Evolutionary conservation across 495 filamentous ascomycete species (phyloP).

Genomic region (Aspergillus sparsus): DNA sequence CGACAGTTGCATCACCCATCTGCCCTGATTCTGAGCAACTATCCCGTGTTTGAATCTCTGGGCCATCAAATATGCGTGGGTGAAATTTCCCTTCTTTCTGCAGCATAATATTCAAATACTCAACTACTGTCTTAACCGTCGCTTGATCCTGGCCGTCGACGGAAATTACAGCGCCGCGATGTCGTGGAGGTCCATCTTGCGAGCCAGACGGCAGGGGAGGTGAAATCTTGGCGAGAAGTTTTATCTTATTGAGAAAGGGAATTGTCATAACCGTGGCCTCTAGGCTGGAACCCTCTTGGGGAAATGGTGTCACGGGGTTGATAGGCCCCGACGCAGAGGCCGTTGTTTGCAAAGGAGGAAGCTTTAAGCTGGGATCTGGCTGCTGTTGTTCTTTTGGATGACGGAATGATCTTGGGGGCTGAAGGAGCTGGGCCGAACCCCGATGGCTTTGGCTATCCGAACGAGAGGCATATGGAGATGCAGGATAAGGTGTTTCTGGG

Average conservation of each 20-base stretch:
- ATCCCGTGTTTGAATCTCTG: constrained; percentile 42
- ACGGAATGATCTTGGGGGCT: constrained; percentile 35
- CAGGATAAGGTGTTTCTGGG: constrained; percentile 37
- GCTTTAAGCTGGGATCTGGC: constrained; percentile 49
- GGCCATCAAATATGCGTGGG: constrained; percentile 53
- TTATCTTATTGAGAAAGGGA: constrained; percentile 68
- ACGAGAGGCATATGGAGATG: constrained; percentile 36
- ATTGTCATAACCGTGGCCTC: constrained; percentile 77
- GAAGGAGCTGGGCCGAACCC: constrained; percentile 39
- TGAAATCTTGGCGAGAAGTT: constrained; percentile 65
- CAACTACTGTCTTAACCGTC: constrained; percentile 55
- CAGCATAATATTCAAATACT: constrained; percentile 63
- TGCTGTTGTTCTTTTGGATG: constrained; percentile 26
- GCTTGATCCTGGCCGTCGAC: constrained; percentile 70
- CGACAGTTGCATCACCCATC: constrained; percentile 52
- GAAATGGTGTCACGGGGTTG: constrained; percentile 36
- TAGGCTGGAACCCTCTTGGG: constrained; percentile 45
- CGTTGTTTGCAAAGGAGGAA: constrained; percentile 62
- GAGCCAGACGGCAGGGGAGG: constrained; percentile 57
- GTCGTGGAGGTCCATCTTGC: constrained; percentile 40
- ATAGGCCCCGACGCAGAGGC: constrained; percentile 21
- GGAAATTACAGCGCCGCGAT: constrained; percentile 76
- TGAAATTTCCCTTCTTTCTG: constrained; percentile 57
- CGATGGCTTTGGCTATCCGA: constrained; percentile 34
- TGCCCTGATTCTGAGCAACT: constrained; percentile 35